Base-by-base conservation (phyloP, 1,284 basidiomycete genomes). In the Ustilago lituana region DNA sequence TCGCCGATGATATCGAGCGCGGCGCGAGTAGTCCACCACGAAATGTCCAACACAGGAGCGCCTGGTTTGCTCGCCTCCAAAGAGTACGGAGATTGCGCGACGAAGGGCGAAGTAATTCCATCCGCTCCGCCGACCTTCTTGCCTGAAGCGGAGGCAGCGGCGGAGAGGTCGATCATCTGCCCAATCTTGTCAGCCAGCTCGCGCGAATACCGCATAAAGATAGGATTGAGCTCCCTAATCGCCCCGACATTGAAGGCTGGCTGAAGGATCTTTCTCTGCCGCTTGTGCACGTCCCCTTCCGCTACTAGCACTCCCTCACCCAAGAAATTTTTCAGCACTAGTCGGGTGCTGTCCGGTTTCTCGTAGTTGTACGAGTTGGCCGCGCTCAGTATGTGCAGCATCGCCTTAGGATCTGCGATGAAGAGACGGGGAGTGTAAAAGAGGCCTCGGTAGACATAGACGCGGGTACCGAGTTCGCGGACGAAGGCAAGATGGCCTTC, bases 1-100 rank as follows among this genome's bases (percentile, higher is more conserved):
- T 77, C 75, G 23, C 77, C 77, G 37, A 79, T 79, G 39, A 71
- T 65, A 55, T 78, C 76, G 26, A 78, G 67, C 2, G 74, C 74
- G 14, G 57, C 69, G 7, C 58, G 59, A 4, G 58, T 65, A 10
- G 52, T 38, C 74, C 74, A 76, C 52, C 51, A 70, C 15, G 46
- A 32, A 4, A 70, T 50, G 22, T 77, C 73, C 37, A 74, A 19
- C 2, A 77, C 74, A 3, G 69, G 64, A 4, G 41, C 48, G 1
- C 68, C 68, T 0, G 50, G 55, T 23, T n/a, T 45, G 43, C 56
- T 60, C 4, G 31, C 59, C 14, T 58, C 29, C 8, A 57, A 29
- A 1, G 58, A 24, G 5, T 46, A 41, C 4, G 11, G 19, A 3
- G 53, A 36, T 26, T 71, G 68, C 4, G 46, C 64, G 2, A 48